Evolutionary conservation across 306 rosid species (phyloP), one percentile per base, ranked within the genome.

Genomic region (Glycine soja): DNA sequence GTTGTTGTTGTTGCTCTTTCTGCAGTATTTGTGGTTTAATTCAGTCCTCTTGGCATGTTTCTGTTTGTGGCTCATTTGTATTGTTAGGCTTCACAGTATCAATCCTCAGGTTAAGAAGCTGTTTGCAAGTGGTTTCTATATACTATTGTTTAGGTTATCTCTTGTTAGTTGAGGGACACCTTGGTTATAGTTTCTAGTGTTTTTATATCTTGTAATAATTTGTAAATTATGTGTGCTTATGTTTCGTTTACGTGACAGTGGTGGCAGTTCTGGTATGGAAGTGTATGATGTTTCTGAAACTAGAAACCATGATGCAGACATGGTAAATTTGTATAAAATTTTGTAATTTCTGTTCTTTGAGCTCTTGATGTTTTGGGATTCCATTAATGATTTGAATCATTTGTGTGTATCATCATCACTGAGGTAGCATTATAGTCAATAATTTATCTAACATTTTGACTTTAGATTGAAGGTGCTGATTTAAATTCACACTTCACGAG

Each of bases 211-310:
- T 63, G 0, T 4, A 5, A 0, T 4, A 5, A 1, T 10, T 65
- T 58, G 64, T 42, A 3, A 42, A 4, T 75, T 76, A 24, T 76
- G 68, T 53, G 43, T 46, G 76, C 79, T 88, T 76, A 89, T 78
- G n/a, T 51, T 78, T 50, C 6, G 7, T 75, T 59, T 54, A 24
- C 2, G 24, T 86, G 72, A 59, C 86, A 91, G 97, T 74, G 89
- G 97, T 86, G 92, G 93, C 88, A 73, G 92, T 86, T 75, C 68
- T 88, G 86, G 84, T 85, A 85, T 90, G 88, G 93, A 88, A 88
- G 84, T 85, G 87, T 90, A 90, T 84, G 83, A 71, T 90, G 88
- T 79, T 86, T 77, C 90, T 36, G 90, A 83, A 72, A 51, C 80
- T 70, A 83, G 89, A 62, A 86, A 82, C 82, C 71, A 85, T 13